phyloP scores from a whole-genome alignment of 352 stramenopile species.

The Pythium aristosporum region DNA sequence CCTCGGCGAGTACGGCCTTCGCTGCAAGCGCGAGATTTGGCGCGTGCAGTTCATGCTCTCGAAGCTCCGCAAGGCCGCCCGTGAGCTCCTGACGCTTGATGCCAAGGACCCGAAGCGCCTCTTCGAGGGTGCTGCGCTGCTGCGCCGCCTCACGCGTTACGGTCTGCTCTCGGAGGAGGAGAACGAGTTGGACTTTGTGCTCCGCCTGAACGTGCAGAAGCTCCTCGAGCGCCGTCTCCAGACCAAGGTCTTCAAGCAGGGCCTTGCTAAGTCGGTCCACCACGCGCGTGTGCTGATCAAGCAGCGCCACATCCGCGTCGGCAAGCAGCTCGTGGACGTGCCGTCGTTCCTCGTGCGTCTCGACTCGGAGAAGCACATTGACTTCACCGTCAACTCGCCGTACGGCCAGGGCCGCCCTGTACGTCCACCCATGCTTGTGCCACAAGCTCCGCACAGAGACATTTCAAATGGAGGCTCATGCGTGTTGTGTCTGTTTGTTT shows the following conservation, averaged over 20 bases:
- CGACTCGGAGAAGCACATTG: slow-evolving; percentile 99
- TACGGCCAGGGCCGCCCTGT: slow-evolving; percentile 96
- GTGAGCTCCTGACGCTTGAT: slow-evolving; percentile 97
- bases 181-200: slow-evolving; percentile 97
- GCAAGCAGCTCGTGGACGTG: slow-evolving; percentile 98
- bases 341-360: slow-evolving; percentile 98
- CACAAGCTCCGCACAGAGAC: slow-evolving; percentile 17
- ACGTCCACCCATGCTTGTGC: slow-evolving; percentile 18
- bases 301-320: slow-evolving; percentile 99
- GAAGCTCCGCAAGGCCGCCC: slow-evolving; percentile 99
- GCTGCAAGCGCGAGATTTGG: slow-evolving; percentile 99
- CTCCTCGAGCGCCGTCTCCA: slow-evolving; percentile 98
- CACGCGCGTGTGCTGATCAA: slow-evolving; percentile 99
- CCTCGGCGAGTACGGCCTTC: slow-evolving; percentile 98
- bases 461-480: slow-evolving; percentile 20
- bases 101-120: slow-evolving; percentile 98
- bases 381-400: slow-evolving; percentile 97
- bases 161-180: slow-evolving; percentile 97
- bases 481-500: slow-evolving; percentile 20
- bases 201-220: slow-evolving; percentile 98
- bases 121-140: slow-evolving; percentile 97
- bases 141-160: slow-evolving; percentile 97
- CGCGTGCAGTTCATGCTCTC: slow-evolving; percentile 98
- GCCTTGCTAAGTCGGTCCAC: slow-evolving; percentile 99
- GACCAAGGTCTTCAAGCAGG: slow-evolving; percentile 99